phyloP scores from a whole-genome alignment of 352 stramenopile species.

The Pythium plurisporium region DNA sequence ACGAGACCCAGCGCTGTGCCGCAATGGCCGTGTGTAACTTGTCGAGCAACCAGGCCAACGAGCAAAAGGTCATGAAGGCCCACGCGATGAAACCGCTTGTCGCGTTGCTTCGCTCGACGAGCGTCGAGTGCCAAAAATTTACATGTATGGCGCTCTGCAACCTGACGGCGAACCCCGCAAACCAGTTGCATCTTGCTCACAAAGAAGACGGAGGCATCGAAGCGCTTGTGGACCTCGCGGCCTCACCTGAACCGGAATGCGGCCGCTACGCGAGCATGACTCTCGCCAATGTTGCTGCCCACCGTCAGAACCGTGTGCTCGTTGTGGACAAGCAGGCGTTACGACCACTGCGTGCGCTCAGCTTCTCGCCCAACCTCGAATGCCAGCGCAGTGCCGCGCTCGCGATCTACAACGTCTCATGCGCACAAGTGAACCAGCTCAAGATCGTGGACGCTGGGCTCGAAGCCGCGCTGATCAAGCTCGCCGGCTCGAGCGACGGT shows the following conservation, averaged over 20 bases:
- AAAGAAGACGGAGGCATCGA: constrained; percentile 59
- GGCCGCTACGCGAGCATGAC: constrained; percentile 91
- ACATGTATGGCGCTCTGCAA: constrained; percentile 95
- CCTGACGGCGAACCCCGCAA: constrained; percentile 87
- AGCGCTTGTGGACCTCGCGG: constrained; percentile 77
- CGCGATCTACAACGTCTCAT: constrained; percentile 95
- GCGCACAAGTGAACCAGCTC: constrained; percentile 87
- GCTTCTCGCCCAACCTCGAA: constrained; percentile 81
- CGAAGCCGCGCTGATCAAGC: constrained; percentile 81
- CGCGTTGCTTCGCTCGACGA: constrained; percentile 39
- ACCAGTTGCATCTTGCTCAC: constrained; percentile 88
- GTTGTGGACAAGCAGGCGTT: constrained; percentile 88
- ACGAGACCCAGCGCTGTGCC: constrained; percentile 69
- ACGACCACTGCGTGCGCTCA: constrained; percentile 70
- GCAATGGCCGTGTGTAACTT: constrained; percentile 88
- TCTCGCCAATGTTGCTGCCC: constrained; percentile 91
- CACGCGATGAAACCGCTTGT: constrained; percentile 64
- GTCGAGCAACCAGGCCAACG: constrained; percentile 61
- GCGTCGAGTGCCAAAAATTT: constrained; percentile 73
- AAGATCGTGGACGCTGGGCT: constrained; percentile 87
- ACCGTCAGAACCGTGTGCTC: constrained; percentile 81
- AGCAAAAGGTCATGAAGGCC: constrained; percentile 78
- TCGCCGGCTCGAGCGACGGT: constrained; percentile 82
- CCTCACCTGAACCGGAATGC: constrained; percentile 66
- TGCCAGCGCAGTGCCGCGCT: constrained; percentile 89